Conservation (phyloP, 768 basidiomycete species). For the Boletus insuetus region DNA sequence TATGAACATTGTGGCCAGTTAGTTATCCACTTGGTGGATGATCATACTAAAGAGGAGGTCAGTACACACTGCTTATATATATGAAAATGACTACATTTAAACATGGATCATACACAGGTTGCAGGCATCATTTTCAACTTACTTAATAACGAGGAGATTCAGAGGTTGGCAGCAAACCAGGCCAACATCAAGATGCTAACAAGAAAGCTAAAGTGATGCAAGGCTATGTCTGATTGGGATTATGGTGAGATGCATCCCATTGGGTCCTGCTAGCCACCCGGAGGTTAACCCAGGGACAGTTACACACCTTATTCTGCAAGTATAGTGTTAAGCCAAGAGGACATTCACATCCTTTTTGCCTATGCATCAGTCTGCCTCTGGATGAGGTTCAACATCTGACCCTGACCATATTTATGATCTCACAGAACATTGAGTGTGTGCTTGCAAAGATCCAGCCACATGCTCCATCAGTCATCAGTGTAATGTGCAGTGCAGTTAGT, state of each 20-base stretch:
- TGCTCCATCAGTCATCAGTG: no score
- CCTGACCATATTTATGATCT: no score
- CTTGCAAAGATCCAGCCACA: no score
- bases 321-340: no score
- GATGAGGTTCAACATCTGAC: no score
- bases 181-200: background rate
- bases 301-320: no score
- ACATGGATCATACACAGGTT: background rate
- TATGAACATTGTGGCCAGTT: background rate
- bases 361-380: no score
- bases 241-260: background rate
- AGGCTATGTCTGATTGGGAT: background rate
- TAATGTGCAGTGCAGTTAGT: no score
- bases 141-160: background rate
- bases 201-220: background rate
- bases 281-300: no score
- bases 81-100: no score
- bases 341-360: no score
- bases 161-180: background rate
- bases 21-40: background rate
- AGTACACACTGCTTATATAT: background rate
- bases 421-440: no score
- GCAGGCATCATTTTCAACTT: background rate
- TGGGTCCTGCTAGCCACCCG: background rate
- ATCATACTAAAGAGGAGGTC: background rate